These are phyloP conservation scores for Populus tomentosa DNA, from an alignment of 441 rosid genomes.

Conservation along the genomic window DNA sequence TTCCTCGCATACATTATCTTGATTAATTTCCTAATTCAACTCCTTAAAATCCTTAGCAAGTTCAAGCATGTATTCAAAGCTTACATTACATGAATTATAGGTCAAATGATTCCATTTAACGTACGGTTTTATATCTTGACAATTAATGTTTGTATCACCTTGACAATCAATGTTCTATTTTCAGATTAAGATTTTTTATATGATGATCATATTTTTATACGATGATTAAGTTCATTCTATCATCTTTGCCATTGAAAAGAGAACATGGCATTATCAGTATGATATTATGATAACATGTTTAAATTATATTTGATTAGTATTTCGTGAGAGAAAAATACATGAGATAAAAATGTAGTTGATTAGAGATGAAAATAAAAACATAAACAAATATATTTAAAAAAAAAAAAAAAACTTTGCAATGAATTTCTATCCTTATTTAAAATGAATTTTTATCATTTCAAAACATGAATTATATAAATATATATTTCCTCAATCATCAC, in stretches of 20 bases:
- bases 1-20: background rate
- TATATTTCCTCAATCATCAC: no score
- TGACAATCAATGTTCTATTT: background rate
- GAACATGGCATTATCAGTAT: no score
- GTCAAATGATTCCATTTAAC: background rate
- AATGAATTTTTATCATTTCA: no score
- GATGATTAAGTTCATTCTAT: background rate
- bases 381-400: no score
- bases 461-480: no score
- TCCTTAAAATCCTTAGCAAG: background rate
- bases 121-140: background rate
- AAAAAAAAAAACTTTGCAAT: no score
- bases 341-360: background rate
- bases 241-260: no score
- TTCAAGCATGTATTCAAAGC: background rate
- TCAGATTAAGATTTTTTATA: background rate
- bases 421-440: no score
- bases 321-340: background rate
- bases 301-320: no score
- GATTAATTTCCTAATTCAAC: background rate
- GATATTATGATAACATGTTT: background rate
- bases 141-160: background rate
- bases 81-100: background rate
- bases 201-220: background rate
- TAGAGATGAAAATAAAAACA: no score